A percentile compares a stretch with the other conserved stretches of the same genome.
phyloP scores from a whole-genome alignment of 352 stramenopile genomes.

The Phytophthora meadii region DNA sequence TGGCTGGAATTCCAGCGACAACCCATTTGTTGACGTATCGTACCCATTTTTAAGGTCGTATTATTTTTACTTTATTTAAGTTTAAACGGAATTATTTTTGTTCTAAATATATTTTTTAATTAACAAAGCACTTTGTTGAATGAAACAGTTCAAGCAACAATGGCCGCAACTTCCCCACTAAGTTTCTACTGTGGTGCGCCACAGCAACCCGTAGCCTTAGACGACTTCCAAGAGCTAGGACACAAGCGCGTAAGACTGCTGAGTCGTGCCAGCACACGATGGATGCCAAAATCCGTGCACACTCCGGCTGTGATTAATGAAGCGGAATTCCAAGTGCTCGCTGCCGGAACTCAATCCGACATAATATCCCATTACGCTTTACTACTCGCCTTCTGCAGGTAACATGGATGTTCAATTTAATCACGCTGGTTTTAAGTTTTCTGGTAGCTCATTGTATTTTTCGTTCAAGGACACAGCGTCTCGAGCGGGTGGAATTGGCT shows the following conservation, averaged over 20 bases:
- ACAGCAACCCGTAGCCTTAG: constrained; percentile 88
- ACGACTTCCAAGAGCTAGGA: constrained; percentile 93
- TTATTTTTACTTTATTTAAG: no score
- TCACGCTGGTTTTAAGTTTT: not conserved
- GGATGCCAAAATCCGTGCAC: not conserved
- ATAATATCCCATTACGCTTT: constrained; percentile 56
- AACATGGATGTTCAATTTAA: not conserved
- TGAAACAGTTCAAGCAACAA: not conserved
- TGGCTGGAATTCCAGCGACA: no score
- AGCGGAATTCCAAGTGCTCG: constrained; percentile 15
- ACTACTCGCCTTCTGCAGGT: constrained; percentile 65
- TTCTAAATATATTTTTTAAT: no score
- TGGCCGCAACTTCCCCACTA: constrained; percentile 4
- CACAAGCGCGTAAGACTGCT: constrained; percentile 76
- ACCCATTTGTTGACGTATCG: no score
- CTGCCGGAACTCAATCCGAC: constrained; percentile 33
- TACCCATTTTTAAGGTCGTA: no score
- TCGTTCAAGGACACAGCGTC: constrained; percentile 40
- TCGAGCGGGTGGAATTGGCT: constrained; percentile 58
- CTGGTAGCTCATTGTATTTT: constrained; percentile 12
- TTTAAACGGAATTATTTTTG: no score
- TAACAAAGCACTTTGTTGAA: no score
- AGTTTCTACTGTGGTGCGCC: constrained; percentile 90
- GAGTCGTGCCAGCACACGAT: constrained; percentile 23
- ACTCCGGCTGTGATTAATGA: constrained; percentile 5